Evolutionary conservation across 1,139 yeast species (phyloP).

Genomic region (Suhomyces bribrorum): DNA sequence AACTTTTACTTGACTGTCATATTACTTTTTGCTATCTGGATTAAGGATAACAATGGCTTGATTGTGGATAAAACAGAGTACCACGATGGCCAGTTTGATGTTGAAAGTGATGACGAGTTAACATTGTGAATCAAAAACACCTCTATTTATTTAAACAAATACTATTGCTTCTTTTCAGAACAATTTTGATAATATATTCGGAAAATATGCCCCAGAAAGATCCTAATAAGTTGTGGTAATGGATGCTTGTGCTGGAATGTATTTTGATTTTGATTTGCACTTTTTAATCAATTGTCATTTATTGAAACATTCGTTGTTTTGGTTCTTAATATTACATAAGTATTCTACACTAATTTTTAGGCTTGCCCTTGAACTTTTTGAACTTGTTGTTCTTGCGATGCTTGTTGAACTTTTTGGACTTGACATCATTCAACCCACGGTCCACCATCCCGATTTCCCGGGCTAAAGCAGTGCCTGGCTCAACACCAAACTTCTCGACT

Average conservation of each 20-base stretch:
- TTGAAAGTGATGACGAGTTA: slow-evolving; percentile 23
- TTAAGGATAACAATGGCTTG: slow-evolving; percentile 36
- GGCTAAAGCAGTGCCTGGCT: slow-evolving; percentile 65
- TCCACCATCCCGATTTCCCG: slow-evolving; percentile 61
- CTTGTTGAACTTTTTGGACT: slow-evolving; percentile 15
- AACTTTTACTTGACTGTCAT: slow-evolving; percentile 21
- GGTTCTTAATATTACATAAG: slow-evolving; percentile 1
- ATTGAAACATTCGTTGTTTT: not conserved
- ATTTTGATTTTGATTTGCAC: too few species aligned
- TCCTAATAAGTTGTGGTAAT: too few species aligned
- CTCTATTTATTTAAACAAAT: too few species aligned
- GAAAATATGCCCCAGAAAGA: too few species aligned
- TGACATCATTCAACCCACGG: slow-evolving; percentile 26
- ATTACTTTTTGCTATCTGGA: slow-evolving; percentile 37
- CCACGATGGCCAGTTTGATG: slow-evolving; percentile 24
- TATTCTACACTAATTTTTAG: slow-evolving; percentile 9
- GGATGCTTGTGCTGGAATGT: not conserved
- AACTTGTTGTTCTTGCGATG: slow-evolving; percentile 12
- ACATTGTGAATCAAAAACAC: not conserved
- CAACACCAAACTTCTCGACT: slow-evolving; percentile 83
- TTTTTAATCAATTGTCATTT: not conserved
- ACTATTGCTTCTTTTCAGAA: too few species aligned
- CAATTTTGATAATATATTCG: too few species aligned
- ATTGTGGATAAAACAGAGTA: slow-evolving; percentile 25
- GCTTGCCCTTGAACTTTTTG: slow-evolving; percentile 10